Evolutionary conservation across 352 stramenopile genomes (phyloP).

Genomic region (Aphanomyces invadans): DNA sequence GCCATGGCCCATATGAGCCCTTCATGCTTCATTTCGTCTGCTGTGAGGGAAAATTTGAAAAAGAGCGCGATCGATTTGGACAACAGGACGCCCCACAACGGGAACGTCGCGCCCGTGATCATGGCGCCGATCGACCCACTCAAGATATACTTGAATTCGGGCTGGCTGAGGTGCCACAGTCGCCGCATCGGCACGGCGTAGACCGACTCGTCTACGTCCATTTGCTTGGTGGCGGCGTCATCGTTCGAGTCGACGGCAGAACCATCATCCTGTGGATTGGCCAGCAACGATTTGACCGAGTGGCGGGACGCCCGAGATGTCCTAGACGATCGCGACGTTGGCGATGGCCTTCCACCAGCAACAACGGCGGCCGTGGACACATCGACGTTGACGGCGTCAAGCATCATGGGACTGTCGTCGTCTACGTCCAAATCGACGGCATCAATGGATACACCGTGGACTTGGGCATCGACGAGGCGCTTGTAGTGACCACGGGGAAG

Average conservation of each 20-base stretch:
- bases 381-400: too few species aligned
- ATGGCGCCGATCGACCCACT: constrained; percentile 29
- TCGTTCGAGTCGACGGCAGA: background rate
- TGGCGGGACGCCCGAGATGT: too few species aligned
- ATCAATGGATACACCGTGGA: background rate
- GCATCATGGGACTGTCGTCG: background rate
- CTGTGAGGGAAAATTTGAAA: constrained; percentile 29
- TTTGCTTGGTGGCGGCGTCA: background rate
- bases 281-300: too few species aligned
- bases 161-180: constrained; percentile 42
- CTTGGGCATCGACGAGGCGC: constrained; percentile 25
- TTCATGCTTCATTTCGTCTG: background rate
- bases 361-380: too few species aligned
- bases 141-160: constrained; percentile 37
- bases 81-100: constrained; percentile 37
- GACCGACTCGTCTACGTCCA: background rate
- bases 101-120: constrained; percentile 33
- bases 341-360: too few species aligned
- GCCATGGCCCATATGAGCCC: constrained; percentile 25
- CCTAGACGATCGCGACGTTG: too few species aligned
- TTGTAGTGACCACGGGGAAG: constrained; percentile 28
- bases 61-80: constrained; percentile 38
- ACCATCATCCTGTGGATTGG: too few species aligned
- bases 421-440: background rate
- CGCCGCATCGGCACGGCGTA: constrained; percentile 29